These are phyloP conservation scores for Aureobasidium pullulans DNA, from an alignment of 2,329 filamentous ascomycete species.

Conservation along the genomic window DNA sequence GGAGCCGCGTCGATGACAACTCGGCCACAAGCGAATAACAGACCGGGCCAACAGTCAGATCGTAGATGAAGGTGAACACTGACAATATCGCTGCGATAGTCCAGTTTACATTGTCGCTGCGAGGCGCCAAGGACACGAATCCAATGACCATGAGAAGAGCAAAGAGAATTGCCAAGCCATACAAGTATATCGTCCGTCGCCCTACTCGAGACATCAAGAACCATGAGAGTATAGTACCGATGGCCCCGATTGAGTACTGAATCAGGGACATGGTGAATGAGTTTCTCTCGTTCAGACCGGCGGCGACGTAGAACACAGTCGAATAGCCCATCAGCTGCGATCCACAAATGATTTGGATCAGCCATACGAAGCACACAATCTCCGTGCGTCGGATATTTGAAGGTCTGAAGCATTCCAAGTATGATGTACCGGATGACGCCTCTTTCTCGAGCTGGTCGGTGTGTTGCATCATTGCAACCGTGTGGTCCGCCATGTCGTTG, in stretches of 20 bases:
- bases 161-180: slow-evolving; percentile 18
- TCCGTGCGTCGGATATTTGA: slow-evolving; percentile 29
- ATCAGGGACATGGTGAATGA: slow-evolving; percentile 27
- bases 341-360: slow-evolving; percentile 28
- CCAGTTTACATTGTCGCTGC: slow-evolving; percentile 19
- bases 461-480: slow-evolving; percentile 21
- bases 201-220: slow-evolving; percentile 28
- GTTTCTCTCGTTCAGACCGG: slow-evolving; percentile 23
- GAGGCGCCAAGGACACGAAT: slow-evolving; percentile 17
- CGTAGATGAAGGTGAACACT: slow-evolving; percentile 40
- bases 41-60: slow-evolving; percentile 42
- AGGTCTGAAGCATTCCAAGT: slow-evolving; percentile 31
- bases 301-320: slow-evolving; percentile 31
- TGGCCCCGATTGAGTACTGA: slow-evolving; percentile 31
- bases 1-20: slow-evolving; percentile 23
- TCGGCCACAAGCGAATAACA: slow-evolving; percentile 26
- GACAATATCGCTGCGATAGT: slow-evolving; percentile 22
- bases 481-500: slow-evolving; percentile 19
- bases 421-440: slow-evolving; percentile 23
- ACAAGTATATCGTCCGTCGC: slow-evolving; percentile 29
- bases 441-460: slow-evolving; percentile 27
- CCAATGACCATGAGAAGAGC: slow-evolving; percentile 22
- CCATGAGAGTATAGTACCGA: slow-evolving; percentile 28
- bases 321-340: slow-evolving; percentile 24
- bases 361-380: slow-evolving; percentile 26